Percentiles rank a stretch among this genome's conserved stretches.
Conservation (phyloP, 2,329 filamentous ascomycete species). For the Neofusicoccum ribis region DNA sequence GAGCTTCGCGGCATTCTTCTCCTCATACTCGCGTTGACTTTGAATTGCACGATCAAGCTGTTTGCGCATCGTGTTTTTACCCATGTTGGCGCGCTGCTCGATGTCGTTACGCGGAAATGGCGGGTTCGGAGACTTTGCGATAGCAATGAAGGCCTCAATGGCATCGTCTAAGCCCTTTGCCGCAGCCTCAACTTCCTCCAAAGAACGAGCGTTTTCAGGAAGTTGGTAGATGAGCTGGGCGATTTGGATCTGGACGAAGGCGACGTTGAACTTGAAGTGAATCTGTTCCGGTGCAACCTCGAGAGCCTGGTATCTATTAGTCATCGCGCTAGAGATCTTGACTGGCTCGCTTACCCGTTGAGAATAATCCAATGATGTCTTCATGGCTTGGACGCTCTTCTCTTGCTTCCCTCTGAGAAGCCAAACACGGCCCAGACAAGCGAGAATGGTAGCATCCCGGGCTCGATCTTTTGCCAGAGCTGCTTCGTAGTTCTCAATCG, state of each 20-base stretch:
- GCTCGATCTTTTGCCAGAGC: conserved; percentile 78
- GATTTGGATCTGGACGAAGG: conserved; percentile 94
- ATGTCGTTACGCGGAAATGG: conserved; percentile 90
- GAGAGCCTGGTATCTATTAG: conserved; percentile 59
- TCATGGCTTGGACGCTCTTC: conserved; percentile 61
- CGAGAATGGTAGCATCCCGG: conserved; percentile 75
- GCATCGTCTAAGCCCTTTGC: conserved; percentile 80
- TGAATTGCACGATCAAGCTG: conserved; percentile 85
- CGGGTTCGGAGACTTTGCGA: conserved; percentile 64
- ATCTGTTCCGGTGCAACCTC: conserved; percentile 77
- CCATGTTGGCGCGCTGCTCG: conserved; percentile 96
- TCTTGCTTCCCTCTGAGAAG: conserved; percentile 75
- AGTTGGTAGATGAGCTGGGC: conserved; percentile 77
- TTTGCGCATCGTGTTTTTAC: conserved; percentile 87
- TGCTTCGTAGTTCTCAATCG: conserved; percentile 91
- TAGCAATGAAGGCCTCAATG: conserved; percentile 66
- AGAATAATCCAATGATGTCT: conserved; percentile 64
- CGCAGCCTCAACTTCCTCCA: conserved; percentile 79
- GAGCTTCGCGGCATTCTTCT: conserved; percentile 86
- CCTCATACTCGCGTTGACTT: conserved; percentile 86
- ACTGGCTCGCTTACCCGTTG: conserved; percentile 53
- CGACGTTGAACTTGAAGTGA: conserved; percentile 96
- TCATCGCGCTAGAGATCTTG: conserved; percentile 23
- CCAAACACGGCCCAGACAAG: conserved; percentile 87
- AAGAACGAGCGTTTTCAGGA: conserved; percentile 72